Conservation (phyloP, 2,329 filamentous ascomycete genomes). For the Ampelomyces quisqualis region DNA sequence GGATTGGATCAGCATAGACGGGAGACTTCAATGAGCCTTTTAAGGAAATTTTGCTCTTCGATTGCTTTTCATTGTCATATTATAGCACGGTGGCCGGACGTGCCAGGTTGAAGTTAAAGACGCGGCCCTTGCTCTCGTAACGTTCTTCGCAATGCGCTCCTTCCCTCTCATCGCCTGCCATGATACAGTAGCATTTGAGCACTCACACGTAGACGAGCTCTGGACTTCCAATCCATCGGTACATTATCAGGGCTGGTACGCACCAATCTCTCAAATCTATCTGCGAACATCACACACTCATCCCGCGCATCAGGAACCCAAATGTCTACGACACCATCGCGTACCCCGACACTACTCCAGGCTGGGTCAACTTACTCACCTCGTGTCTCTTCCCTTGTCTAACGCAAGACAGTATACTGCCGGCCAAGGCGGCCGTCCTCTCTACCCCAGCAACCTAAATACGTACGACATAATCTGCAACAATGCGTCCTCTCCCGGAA, state of each 20-base stretch:
- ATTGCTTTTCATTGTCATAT: neutral
- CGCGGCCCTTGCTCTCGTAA: neutral
- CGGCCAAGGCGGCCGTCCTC: slow-evolving; percentile 28
- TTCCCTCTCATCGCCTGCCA: neutral
- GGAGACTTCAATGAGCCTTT: no score
- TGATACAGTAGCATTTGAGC: slow-evolving; percentile 3
- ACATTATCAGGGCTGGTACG: slow-evolving; percentile 16
- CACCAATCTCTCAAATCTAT: neutral
- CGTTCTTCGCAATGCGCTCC: neutral
- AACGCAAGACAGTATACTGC: slow-evolving; percentile 10
- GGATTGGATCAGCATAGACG: no score
- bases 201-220: slow-evolving; percentile 21
- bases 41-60: no score
- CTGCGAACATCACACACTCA: neutral
- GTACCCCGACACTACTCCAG: slow-evolving; percentile 18
- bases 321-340: slow-evolving; percentile 9
- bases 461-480: slow-evolving; percentile 31
- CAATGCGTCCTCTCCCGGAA: slow-evolving; percentile 23
- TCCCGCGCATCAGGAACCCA: slow-evolving; percentile 11
- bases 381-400: no score
- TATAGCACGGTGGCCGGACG: neutral
- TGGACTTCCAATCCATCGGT: slow-evolving; percentile 12
- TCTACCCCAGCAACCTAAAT: slow-evolving; percentile 21
- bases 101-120: neutral
- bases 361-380: slow-evolving; percentile 12